Evolutionary conservation across 257 asterid species (phyloP), one percentile per base, ranked within the genome.

Genomic region (Catharanthus roseus): DNA sequence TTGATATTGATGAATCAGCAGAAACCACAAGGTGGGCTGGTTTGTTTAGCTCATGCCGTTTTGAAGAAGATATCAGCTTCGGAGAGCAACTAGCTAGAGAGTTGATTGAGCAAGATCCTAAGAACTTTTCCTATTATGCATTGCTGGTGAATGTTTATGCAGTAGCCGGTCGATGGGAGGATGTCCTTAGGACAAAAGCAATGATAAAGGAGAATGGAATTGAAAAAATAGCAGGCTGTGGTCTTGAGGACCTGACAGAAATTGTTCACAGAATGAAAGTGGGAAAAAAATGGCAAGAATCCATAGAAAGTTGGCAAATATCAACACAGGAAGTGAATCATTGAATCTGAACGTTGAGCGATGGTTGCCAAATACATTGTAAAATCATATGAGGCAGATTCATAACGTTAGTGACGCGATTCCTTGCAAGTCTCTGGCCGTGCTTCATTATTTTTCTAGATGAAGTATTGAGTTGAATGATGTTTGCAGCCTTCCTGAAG

Each of bases 121-220:
- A 60, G 23, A 86, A 80, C 45, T 87, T 81, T 65, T 75, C 81
- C 1, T 74, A 81, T 72, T 80, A 85, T 73, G 81, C 74, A 42
- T 74, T 90, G 75, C 84, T 90, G 80, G 86, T 87, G 54, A 88
- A 88, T 71, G 31, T 90, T 45, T 87, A 88, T 71, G 87, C 89
- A 45, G 88, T 78, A 72, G 89, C 86, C 10, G 89, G 97, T 55
- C 74, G 74, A 72, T 88, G 95, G 96, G 96, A 82, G 78, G 87
- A 87, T 33, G 96, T 85, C 80, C 82, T 78, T 31, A 60, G 41
- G 81, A 73, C 78, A 55, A 88, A 82, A 82, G 85, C 74, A 49
- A n/a, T 68, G 57, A 87, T 88, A 92, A 83, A 80, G 78, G 83
- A 77, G 75, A 85, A 63, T 64, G 92, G 97, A 42, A 81, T 84